Percentiles rank a stretch among this genome's conserved stretches.
Conservation (phyloP, 768 basidiomycete genomes). For the Trametes cubensis region DNA sequence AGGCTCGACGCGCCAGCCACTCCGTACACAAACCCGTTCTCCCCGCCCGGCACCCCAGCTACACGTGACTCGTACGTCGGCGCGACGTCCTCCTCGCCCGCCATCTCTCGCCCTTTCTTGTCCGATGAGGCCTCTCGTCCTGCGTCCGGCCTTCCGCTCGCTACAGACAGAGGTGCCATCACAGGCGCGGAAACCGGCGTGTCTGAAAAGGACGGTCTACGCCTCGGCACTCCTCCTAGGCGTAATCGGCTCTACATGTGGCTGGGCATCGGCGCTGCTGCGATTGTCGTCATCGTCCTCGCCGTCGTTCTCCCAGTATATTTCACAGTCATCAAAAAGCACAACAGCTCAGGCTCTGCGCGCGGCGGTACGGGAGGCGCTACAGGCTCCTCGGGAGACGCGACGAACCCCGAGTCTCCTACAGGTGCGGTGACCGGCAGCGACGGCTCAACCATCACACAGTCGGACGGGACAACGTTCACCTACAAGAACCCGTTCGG, state of each 20-base stretch:
- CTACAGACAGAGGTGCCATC: slow-evolving; percentile 5
- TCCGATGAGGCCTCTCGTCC: slow-evolving; percentile 9
- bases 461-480: slow-evolving; percentile 69
- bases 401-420: slow-evolving; percentile 30
- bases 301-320: slow-evolving; percentile 32
- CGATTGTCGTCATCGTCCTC: slow-evolving; percentile 31
- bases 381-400: background rate
- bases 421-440: slow-evolving; percentile 51
- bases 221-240: background rate
- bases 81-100: slow-evolving; percentile 17
- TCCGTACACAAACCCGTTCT: slow-evolving; percentile 17
- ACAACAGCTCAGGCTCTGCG: slow-evolving; percentile 1
- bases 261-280: slow-evolving; percentile 15
- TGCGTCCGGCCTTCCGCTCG: slow-evolving; percentile 10
- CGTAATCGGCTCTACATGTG: slow-evolving; percentile 18
- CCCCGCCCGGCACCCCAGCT: slow-evolving; percentile 22
- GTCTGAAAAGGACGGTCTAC: slow-evolving; percentile 3
- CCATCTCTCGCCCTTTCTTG: slow-evolving; percentile 22
- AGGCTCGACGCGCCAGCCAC: slow-evolving; percentile 5
- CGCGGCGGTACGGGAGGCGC: background rate
- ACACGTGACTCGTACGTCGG: slow-evolving; percentile 25
- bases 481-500: slow-evolving; percentile 78
- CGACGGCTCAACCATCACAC: slow-evolving; percentile 65
- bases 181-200: background rate
- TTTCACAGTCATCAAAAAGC: slow-evolving; percentile 28